These are phyloP conservation scores for Neurospora sp. DNA, from an alignment of 2,329 filamentous ascomycete species.

Conservation along the genomic window DNA sequence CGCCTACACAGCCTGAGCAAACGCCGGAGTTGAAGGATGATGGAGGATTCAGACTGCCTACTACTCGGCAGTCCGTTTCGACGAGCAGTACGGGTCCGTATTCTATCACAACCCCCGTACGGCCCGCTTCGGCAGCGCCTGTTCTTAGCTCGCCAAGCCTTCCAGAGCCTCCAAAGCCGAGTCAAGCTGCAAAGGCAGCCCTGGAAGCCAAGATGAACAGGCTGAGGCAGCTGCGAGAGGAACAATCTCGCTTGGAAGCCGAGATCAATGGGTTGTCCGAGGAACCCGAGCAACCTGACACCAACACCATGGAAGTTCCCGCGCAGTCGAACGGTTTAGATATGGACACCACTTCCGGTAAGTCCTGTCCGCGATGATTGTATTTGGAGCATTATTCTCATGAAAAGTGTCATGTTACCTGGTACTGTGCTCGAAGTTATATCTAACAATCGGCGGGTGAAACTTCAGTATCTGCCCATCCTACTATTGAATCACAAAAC, in stretches of 20 bases:
- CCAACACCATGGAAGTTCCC: conserved; percentile 25
- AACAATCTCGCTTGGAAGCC: conserved; percentile 37
- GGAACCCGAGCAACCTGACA: conserved; percentile 26
- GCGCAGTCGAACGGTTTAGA: not conserved
- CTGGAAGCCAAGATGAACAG: conserved; percentile 37
- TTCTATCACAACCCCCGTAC: not conserved
- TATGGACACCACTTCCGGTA: conserved; percentile 4
- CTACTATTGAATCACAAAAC: not conserved
- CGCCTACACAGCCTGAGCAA: conserved; percentile 17
- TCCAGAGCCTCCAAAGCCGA: conserved; percentile 14
- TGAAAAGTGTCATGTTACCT: not conserved
- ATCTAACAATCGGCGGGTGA: not conserved
- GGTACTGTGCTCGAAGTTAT: not conserved
- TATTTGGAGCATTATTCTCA: not conserved
- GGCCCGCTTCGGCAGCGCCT: conserved; percentile 12
- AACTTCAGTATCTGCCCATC: not conserved
- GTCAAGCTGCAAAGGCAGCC: conserved; percentile 27
- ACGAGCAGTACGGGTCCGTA: conserved; percentile 5
- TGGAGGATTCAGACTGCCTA: conserved; percentile 9
- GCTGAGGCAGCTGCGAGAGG: conserved; percentile 35
- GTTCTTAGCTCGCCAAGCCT: conserved; percentile 15
- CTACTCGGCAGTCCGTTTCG: conserved; percentile 12
- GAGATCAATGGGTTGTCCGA: conserved; percentile 30
- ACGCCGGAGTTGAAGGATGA: conserved; percentile 22
- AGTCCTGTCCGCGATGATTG: not conserved